phyloP scores from a whole-genome alignment of 176 grass and related monocot species.

The Bothriochloa decipiens region DNA sequence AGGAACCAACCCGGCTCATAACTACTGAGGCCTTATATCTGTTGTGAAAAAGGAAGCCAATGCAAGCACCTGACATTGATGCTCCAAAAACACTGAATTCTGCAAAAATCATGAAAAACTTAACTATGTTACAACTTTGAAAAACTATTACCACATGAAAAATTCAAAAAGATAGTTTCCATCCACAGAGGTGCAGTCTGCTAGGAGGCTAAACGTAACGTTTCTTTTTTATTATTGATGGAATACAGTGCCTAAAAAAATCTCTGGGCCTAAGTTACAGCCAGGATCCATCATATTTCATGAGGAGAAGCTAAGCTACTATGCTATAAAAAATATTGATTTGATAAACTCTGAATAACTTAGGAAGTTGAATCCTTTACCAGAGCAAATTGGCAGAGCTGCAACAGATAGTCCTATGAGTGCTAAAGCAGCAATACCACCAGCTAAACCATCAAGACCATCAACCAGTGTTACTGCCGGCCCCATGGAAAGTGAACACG shows the following conservation, averaged over 20 bases:
- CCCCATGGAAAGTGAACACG: conserved; percentile 64
- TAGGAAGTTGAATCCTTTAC: conserved; percentile 31
- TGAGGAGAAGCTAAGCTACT: conserved; percentile 20
- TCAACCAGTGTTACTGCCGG: conserved; percentile 79
- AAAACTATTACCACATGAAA: conserved; percentile 10
- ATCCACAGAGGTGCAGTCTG: neutral
- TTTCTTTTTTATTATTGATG: neutral
- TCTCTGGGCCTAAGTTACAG: neutral
- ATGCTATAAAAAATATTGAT: conserved; percentile 9
- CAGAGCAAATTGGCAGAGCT: conserved; percentile 65
- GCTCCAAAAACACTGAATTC: conserved; percentile 91
- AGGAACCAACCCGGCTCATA: conserved; percentile 81
- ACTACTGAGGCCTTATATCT: conserved; percentile 80
- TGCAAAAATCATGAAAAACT: conserved; percentile 40
- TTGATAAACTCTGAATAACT: neutral
- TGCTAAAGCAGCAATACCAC: conserved; percentile 80
- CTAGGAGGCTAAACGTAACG: conserved; percentile 4
- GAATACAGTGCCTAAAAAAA: conserved; percentile 1
- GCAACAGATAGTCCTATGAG: conserved; percentile 80
- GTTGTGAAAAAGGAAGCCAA: conserved; percentile 91
- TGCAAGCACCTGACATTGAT: conserved; percentile 87
- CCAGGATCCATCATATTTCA: neutral
- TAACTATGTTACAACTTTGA: conserved; percentile 19
- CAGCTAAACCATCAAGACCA: conserved; percentile 88
- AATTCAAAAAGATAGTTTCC: neutral